A percentile compares a stretch with the other conserved stretches of the same genome.
Conservation (phyloP, 2,329 filamentous ascomycete species). For the Diaporthe capsici region DNA sequence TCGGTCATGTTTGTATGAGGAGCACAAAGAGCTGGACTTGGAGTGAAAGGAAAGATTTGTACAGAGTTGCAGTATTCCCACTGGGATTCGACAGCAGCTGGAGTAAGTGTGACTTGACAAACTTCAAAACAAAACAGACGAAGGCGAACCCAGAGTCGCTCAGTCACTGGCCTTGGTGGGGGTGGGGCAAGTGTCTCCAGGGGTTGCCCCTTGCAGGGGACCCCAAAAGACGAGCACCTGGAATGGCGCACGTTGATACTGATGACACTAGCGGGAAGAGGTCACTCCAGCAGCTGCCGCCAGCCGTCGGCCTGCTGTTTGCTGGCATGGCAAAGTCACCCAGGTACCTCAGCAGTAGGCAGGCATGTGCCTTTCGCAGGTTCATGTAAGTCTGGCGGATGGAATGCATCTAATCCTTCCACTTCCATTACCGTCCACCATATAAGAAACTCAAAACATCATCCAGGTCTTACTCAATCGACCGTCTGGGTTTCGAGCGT, state of each 20-base stretch:
- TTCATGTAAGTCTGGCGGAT: slow-evolving; percentile 31
- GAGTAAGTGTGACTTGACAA: slow-evolving; percentile 21
- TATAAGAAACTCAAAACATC: neutral
- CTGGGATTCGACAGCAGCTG: neutral
- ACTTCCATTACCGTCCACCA: neutral
- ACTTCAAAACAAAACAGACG: slow-evolving; percentile 28
- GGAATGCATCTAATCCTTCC: neutral
- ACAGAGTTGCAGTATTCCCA: slow-evolving; percentile 13
- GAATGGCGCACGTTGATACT: neutral
- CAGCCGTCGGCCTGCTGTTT: slow-evolving; percentile 32
- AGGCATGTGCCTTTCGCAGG: slow-evolving; percentile 17
- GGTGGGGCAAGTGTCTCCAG: slow-evolving; percentile 40
- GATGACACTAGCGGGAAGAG: neutral
- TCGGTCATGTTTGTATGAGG: slow-evolving; percentile 61
- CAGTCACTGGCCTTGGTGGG: slow-evolving; percentile 37
- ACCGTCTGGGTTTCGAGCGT: neutral
- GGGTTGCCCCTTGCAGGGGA: slow-evolving; percentile 38
- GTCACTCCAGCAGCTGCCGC: slow-evolving; percentile 33
- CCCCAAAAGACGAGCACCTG: neutral
- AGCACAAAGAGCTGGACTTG: slow-evolving; percentile 36
- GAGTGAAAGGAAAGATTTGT: slow-evolving; percentile 32
- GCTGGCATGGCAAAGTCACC: neutral
- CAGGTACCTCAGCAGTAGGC: neutral
- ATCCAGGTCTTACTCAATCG: neutral
- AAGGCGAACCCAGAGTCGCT: slow-evolving; percentile 4